These are phyloP conservation scores for Serpula lacrymans DNA, from an alignment of 768 basidiomycete species.

Conservation along the genomic window DNA sequence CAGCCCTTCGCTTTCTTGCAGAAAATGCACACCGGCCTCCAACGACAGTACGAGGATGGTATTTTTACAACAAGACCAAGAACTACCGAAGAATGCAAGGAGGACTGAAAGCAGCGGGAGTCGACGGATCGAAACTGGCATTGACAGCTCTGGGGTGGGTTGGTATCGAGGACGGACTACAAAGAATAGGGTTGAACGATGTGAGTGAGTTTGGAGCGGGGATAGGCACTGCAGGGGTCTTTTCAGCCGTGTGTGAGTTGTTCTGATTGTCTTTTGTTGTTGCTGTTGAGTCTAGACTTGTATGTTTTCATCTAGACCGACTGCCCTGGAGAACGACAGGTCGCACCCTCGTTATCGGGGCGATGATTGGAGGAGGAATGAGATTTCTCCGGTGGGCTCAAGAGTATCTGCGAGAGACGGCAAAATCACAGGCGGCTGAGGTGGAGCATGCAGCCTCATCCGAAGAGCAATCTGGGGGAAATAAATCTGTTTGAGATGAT, in stretches of 20 bases:
- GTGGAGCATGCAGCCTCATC: constrained; percentile 21
- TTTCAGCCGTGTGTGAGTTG: constrained; percentile 52
- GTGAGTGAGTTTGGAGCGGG: constrained; percentile 62
- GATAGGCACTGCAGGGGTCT: constrained; percentile 56
- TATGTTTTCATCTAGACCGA: constrained; percentile 42
- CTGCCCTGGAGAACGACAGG: constrained; percentile 48
- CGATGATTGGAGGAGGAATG: constrained; percentile 54
- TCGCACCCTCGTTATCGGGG: constrained; percentile 52
- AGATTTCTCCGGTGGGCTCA: constrained; percentile 41
- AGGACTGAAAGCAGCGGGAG: constrained; percentile 63
- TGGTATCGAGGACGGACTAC: constrained; percentile 43
- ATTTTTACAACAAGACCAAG: constrained; percentile 95
- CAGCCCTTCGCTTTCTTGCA: constrained; percentile 81
- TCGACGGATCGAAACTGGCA: constrained; percentile 52
- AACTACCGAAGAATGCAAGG: constrained; percentile 82
- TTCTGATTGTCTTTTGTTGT: constrained; percentile 1
- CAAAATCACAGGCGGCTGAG: constrained; percentile 19
- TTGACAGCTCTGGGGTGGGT: constrained; percentile 46
- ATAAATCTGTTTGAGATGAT: too few relatives aligned
- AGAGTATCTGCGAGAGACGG: constrained; percentile 21
- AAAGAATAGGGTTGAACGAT: constrained; percentile 33
- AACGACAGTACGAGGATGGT: constrained; percentile 86
- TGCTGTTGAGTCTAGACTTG: constrained; percentile 1
- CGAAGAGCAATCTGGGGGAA: neutral
- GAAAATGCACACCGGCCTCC: constrained; percentile 90